Evolutionary conservation across 345 rosid genomes (phyloP).

Genomic region (Raphanus raphanistrum): DNA sequence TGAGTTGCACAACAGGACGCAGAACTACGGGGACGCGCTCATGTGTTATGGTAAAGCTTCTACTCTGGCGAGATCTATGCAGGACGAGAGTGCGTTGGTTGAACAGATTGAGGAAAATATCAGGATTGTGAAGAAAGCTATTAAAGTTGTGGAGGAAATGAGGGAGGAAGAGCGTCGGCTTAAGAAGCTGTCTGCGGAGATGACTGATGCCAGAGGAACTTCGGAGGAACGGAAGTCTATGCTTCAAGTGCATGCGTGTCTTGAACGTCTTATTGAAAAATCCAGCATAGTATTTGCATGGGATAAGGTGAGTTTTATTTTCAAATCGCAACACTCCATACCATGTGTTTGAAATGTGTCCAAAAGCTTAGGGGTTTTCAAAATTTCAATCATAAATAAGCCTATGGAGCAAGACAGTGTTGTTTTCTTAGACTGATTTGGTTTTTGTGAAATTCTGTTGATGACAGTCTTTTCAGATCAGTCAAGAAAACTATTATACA

Average conservation of each 20-base stretch:
- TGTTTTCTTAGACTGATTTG: not conserved
- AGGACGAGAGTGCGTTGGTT: slow-evolving; percentile 78
- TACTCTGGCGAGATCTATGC: slow-evolving; percentile 82
- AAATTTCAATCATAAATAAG: slow-evolving; percentile 15
- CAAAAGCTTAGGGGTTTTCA: not conserved
- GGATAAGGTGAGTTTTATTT: slow-evolving; percentile 56
- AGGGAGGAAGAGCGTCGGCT: slow-evolving; percentile 79
- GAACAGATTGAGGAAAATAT: slow-evolving; percentile 65
- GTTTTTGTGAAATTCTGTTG: slow-evolving; percentile 13
- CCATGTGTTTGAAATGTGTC: slow-evolving; percentile 19
- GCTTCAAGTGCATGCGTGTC: slow-evolving; percentile 58
- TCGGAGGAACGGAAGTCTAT: slow-evolving; percentile 66
- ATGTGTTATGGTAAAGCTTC: slow-evolving; percentile 76
- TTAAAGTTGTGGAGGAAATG: slow-evolving; percentile 65
- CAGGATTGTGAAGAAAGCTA: slow-evolving; percentile 59
- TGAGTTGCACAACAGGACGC: slow-evolving; percentile 69
- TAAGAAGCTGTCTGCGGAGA: slow-evolving; percentile 69
- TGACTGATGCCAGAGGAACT: slow-evolving; percentile 56
- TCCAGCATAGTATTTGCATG: slow-evolving; percentile 69
- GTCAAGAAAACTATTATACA: slow-evolving; percentile 4
- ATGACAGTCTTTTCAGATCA: slow-evolving; percentile 9
- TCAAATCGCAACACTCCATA: not conserved
- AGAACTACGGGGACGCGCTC: slow-evolving; percentile 73
- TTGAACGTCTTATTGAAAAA: slow-evolving; percentile 81
- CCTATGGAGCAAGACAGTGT: slow-evolving; percentile 14